Percentiles rank a stretch among this genome's conserved stretches.
phyloP scores from a whole-genome alignment of 2,329 filamentous ascomycete genomes.

The Xylariaceae sp. region DNA sequence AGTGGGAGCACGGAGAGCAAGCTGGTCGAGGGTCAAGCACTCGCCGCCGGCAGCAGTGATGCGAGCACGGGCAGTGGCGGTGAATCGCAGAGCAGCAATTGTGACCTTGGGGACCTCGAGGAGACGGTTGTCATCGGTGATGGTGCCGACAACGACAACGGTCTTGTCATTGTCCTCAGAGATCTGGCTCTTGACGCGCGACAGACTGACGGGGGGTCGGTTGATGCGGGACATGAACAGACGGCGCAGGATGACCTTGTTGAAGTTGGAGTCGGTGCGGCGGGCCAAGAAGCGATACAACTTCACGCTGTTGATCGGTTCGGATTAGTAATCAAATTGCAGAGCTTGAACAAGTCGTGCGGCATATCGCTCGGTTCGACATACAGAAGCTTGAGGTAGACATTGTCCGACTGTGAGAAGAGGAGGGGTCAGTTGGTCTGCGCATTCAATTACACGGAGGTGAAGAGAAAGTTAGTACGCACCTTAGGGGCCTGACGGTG shows the following conservation, averaged over 20 bases:
- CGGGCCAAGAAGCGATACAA: conserved; percentile 94
- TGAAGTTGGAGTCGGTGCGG: conserved; percentile 96
- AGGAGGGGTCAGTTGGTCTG: conserved; percentile 2
- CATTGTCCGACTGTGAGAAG: conserved; percentile 72
- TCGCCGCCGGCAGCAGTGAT: conserved; percentile 93
- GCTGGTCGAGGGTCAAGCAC: conserved; percentile 92
- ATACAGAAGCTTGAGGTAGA: conserved; percentile 84
- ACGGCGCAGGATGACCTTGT: conserved; percentile 96
- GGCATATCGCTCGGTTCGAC: too few relatives aligned
- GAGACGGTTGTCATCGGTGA: conserved; percentile 97
- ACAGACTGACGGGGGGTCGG: conserved; percentile 91
- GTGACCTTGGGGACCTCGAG: conserved; percentile 87
- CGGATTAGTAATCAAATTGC: not conserved
- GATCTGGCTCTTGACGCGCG: conserved; percentile 74
- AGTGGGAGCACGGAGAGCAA: conserved; percentile 90
- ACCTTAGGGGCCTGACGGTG: conserved; percentile 88
- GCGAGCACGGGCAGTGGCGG: conserved; percentile 88
- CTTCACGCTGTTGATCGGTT: conserved; percentile 58
- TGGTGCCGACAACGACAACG: conserved; percentile 86
- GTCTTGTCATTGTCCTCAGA: conserved; percentile 69
- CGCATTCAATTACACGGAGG: not conserved
- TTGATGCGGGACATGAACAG: conserved; percentile 99
- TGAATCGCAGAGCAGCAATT: conserved; percentile 94
- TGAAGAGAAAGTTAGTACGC: not conserved
- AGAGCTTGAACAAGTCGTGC: not conserved